A percentile compares a stretch with the other conserved stretches of the same genome.
phyloP scores from a whole-genome alignment of 257 asterid species.

The Penstemon eatonii region DNA sequence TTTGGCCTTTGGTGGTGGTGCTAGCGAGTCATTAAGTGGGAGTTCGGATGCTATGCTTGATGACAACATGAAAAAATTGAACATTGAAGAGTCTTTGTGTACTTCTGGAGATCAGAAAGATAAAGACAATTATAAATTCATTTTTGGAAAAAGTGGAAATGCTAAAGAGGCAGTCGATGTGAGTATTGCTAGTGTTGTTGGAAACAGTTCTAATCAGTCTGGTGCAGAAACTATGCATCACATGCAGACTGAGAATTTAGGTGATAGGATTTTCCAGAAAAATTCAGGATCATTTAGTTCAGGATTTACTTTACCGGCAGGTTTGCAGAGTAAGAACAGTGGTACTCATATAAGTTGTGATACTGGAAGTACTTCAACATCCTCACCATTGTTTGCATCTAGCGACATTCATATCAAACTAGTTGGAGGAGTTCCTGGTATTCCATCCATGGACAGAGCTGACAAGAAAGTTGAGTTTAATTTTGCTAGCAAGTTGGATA shows the following conservation, averaged over 20 bases:
- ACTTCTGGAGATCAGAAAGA: constrained; percentile 29
- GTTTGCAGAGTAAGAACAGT: constrained; percentile 29
- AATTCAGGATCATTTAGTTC: too few relatives aligned
- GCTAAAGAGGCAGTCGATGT: constrained; percentile 18
- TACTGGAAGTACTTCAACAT: constrained; percentile 37
- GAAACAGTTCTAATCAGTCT: constrained; percentile 27
- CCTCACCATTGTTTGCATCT: constrained; percentile 39
- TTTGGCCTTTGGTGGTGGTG: constrained; percentile 28
- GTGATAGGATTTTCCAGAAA: constrained; percentile 29
- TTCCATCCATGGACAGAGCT: constrained; percentile 37
- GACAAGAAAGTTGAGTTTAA: constrained; percentile 57
- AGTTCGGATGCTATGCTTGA: constrained; percentile 33
- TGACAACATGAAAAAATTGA: constrained; percentile 36
- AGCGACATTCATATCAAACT: constrained; percentile 37
- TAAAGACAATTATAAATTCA: constrained; percentile 24
- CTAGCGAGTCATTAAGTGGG: constrained; percentile 25
- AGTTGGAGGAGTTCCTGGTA: constrained; percentile 36
- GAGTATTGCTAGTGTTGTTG: constrained; percentile 26
- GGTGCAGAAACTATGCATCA: constrained; percentile 30
- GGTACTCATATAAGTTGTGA: constrained; percentile 31
- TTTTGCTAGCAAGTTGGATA: constrained; percentile 49
- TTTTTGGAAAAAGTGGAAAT: constrained; percentile 21
- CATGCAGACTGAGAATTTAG: constrained; percentile 30
- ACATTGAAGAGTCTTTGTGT: constrained; percentile 33
- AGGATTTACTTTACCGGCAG: constrained; percentile 50